Percentiles rank a stretch among this genome's conserved stretches.
These are phyloP conservation scores for Scedosporium aurantiacum DNA, from an alignment of 2,329 filamentous ascomycete genomes.

Conservation along the genomic window DNA sequence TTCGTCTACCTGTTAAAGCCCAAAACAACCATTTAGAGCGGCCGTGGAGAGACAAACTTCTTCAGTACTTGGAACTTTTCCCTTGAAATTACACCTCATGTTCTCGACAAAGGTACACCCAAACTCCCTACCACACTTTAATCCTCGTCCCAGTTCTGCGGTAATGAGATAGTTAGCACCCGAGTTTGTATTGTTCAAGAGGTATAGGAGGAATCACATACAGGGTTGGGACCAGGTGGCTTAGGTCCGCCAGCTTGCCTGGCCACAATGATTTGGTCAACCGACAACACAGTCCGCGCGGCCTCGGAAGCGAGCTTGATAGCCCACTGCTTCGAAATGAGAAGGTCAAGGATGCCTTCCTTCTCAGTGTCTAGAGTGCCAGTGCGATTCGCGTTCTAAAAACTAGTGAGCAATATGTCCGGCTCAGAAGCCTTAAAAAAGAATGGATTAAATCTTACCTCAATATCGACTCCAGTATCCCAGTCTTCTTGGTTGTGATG, in stretches of 20 bases:
- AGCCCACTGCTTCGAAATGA: conserved; percentile 90
- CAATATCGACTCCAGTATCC: conserved; percentile 88
- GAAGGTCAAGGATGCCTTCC: conserved; percentile 81
- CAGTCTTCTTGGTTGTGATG: conserved; percentile 83
- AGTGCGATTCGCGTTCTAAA: conserved; percentile 60
- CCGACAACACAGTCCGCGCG: conserved; percentile 83
- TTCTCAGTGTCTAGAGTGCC: conserved; percentile 79
- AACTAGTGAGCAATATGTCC: not conserved
- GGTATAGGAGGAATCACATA: conserved; percentile 34
- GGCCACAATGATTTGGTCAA: conserved; percentile 98
- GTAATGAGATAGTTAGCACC: conserved; percentile 16
- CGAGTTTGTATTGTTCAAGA: not conserved
- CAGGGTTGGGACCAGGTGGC: conserved; percentile 83
- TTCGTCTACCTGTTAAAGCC: not conserved
- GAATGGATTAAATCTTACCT: conserved; percentile 38
- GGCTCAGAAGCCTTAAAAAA: not conserved
- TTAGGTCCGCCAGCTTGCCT: conserved; percentile 95
- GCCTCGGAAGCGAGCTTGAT: conserved; percentile 95
- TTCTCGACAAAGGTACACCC: not conserved
- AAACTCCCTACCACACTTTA: conserved; percentile 17
- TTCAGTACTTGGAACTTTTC: not conserved
- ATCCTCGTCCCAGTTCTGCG: conserved; percentile 53
- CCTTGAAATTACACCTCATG: conserved; percentile 1
- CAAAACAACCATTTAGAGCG: not conserved
- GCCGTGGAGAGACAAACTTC: not conserved